Conservation (phyloP, 2,329 filamentous ascomycete genomes). For the Zymoseptoria ardabiliae region DNA sequence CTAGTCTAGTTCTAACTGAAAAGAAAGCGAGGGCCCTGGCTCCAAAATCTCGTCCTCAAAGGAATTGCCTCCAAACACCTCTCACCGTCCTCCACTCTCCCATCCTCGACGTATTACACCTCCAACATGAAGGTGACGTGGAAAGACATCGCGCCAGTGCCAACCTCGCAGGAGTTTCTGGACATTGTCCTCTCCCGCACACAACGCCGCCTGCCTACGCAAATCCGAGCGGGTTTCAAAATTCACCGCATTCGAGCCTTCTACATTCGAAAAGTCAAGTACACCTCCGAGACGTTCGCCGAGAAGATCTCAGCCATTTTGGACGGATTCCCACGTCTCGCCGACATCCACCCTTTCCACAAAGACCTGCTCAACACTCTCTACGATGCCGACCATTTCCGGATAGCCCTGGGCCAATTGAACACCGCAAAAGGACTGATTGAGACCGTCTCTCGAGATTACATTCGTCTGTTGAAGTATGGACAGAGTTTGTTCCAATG, state of each 20-base stretch:
- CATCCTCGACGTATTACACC: slow-evolving; percentile 2
- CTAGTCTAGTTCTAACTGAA: no score
- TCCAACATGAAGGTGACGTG: slow-evolving; percentile 51
- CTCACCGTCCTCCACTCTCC: background rate
- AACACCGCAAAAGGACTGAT: slow-evolving; percentile 95
- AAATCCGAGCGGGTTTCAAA: slow-evolving; percentile 93
- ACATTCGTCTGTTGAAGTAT: slow-evolving; percentile 93
- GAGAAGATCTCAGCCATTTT: slow-evolving; percentile 90
- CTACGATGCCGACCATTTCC: slow-evolving; percentile 97
- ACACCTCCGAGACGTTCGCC: slow-evolving; percentile 90
- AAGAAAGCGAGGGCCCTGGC: background rate
- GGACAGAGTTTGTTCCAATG: slow-evolving; percentile 96
- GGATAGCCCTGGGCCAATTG: slow-evolving; percentile 90
- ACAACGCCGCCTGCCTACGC: slow-evolving; percentile 85
- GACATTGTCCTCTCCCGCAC: slow-evolving; percentile 94
- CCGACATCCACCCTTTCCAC: slow-evolving; percentile 93
- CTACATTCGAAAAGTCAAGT: slow-evolving; percentile 98
- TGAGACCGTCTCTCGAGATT: slow-evolving; percentile 92
- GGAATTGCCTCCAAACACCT: background rate
- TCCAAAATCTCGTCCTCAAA: background rate
- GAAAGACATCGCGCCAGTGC: slow-evolving; percentile 49
- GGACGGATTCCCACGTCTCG: slow-evolving; percentile 83
- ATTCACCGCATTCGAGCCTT: slow-evolving; percentile 91
- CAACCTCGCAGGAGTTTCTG: slow-evolving; percentile 89
- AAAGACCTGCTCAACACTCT: slow-evolving; percentile 91